Base-by-base conservation (phyloP, 2,329 filamentous ascomycete species). In the Sclerotinia nivalis region DNA sequence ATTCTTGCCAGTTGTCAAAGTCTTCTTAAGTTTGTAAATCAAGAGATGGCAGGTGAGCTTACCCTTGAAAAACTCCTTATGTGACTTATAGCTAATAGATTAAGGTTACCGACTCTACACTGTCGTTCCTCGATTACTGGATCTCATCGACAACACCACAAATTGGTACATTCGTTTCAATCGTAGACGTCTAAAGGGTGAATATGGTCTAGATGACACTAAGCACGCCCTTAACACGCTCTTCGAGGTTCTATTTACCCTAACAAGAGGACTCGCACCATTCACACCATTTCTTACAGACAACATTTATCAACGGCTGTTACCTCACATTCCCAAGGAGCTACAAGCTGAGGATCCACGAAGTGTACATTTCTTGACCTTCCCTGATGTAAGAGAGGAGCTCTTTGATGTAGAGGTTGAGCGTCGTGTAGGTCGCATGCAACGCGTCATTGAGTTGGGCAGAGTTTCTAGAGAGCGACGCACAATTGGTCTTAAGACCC, bases 151-250 rank as follows among this genome's bases (percentile, higher is more conserved):
- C 77, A 93, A 96, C 81, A 93, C 92, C 5, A 97, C 94, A n/a
- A 98, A 98, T 81, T 97, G 94, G 94, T 97, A 97, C 82, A 97
- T 97, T 79, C 88, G 93, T 72, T 96, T 97, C 84, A 97, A 97
- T 84, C 88, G 94, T 68, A 92, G 92, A 80, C 89, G 94, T 68
- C 85, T 97, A 74, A 97, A 97, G 88, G 94, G 94, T 56, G 93
- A 96, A 78, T 89, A 93, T 73, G 93, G 93, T 25, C 81, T 93
- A 34, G 87, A 94, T 20, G 96, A 98, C 79, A 97, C 96, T 15
- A 84, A 91, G 65, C 93, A 97, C 77, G 96, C 95, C 0, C 85
- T 99, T 68, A 97, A 98, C 81, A 95, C 96, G 2, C 87, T 98
- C 10, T 97, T 97, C 76, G 93, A 97, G 81, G 92, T 97, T 69